Evolutionary conservation across 352 stramenopile genomes (phyloP).

Genomic region (Phytophthora hibernalis): DNA sequence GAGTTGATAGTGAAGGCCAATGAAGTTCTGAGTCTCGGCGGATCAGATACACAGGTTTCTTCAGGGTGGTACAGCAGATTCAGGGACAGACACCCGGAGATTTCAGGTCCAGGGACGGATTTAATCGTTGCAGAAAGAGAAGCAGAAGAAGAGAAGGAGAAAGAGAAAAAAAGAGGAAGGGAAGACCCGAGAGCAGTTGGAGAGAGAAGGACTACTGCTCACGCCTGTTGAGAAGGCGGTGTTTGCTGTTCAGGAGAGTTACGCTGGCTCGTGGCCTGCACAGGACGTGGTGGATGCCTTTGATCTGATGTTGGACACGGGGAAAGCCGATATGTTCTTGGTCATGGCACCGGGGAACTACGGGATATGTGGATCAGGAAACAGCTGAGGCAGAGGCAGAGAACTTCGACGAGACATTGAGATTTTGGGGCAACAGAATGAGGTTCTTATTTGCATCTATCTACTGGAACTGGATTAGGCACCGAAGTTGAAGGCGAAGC

Average conservation of each 20-base stretch:
- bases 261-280: slow-evolving; percentile 14
- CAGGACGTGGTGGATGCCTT: slow-evolving; percentile 34
- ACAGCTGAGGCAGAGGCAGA: slow-evolving; percentile 17
- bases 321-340: slow-evolving; percentile 27
- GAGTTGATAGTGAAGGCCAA: slow-evolving; percentile 31
- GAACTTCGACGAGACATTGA: neutral
- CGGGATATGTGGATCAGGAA: slow-evolving; percentile 33
- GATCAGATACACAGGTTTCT: slow-evolving; percentile 14
- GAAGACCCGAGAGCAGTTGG: neutral
- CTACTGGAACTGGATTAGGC: slow-evolving; percentile 19
- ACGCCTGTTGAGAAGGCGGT: slow-evolving; percentile 25
- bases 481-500: slow-evolving; percentile 57
- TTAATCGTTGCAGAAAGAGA: slow-evolving; percentile 7
- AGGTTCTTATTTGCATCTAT: slow-evolving; percentile 10
- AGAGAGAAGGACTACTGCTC: slow-evolving; percentile 6
- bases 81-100: slow-evolving; percentile 20
- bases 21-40: slow-evolving; percentile 11
- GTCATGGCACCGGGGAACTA: slow-evolving; percentile 27
- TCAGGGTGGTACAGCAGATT: slow-evolving; percentile 32
- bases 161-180: neutral
- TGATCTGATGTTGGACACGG: slow-evolving; percentile 33
- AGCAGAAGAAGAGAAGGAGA: neutral
- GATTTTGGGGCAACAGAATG: neutral
- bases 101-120: slow-evolving; percentile 18
- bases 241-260: slow-evolving; percentile 26